Evolutionary conservation across 1,284 basidiomycete species (phyloP), one percentile per base, ranked within the genome.

Genomic region (Athelia psychrophila): DNA sequence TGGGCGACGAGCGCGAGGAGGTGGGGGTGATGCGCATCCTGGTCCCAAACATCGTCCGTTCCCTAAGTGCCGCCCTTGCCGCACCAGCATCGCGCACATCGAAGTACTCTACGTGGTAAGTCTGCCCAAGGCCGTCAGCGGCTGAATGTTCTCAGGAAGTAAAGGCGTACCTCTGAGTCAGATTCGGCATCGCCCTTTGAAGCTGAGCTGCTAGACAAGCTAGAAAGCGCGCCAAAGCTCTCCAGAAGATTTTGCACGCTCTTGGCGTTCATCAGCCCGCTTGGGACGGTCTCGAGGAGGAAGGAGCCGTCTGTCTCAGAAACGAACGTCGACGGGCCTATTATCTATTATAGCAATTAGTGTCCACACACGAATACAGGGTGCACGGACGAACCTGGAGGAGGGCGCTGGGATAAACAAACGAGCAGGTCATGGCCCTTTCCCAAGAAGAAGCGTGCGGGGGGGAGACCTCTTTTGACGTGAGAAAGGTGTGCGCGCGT

Each of bases 91-190:
- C 75, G 27, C 82, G 75, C 19, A 77, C 70, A 60, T 90, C 84
- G 61, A 75, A 83, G 60, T 80, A 90, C 56, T 89, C 85, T 45
- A 82, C 78, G 45, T 68, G 67, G 64, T 80, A 87, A 23, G 73
- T 64, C 67, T 78, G n/a, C n/a, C 5, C 16, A 42, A n/a, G n/a
- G n/a, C n/a, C n/a, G 20, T 42, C 20, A 18, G 38, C 20, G n/a
- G 6, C n/a, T 42, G 6, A 5, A 8, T 13, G 6, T 13, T 30
- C 27, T 30, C 27, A 13, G 5, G 13, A 5, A 30, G 27, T 30
- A 13, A 30, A 30, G 13, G 13, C 13, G 5, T 30, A 30, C 27
- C 27, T 30, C 27, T 5, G 27, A 30, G 13, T 30, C 27, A 30
- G 27, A 13, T 30, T 5, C 27, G 27, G 5, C 27, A 13, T 6